These are phyloP conservation scores for Hydnomerulius pinastri DNA, from an alignment of 768 basidiomycete genomes.

Conservation along the genomic window DNA sequence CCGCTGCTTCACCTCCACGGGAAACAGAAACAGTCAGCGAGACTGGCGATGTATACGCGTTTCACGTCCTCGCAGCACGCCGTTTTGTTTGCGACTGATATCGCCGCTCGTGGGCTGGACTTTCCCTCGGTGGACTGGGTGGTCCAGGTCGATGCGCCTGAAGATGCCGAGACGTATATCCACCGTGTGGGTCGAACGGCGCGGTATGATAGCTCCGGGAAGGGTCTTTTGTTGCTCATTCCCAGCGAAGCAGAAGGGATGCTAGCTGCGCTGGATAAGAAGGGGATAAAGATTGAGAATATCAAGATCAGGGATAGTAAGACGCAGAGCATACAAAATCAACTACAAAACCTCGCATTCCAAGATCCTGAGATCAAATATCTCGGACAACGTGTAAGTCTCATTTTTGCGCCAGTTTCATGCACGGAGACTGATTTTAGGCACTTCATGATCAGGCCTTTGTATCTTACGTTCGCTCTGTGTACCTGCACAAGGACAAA, in stretches of 20 bases:
- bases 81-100: slow-evolving; percentile 92
- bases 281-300: slow-evolving; percentile 68
- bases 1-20: slow-evolving; percentile 94
- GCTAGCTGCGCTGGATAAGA: slow-evolving; percentile 66
- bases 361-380: slow-evolving; percentile 97
- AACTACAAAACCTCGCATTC: slow-evolving; percentile 91
- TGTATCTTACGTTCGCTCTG: slow-evolving; percentile 91
- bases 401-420: background rate
- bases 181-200: slow-evolving; percentile 97
- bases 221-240: slow-evolving; percentile 76
- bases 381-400: slow-evolving; percentile 83
- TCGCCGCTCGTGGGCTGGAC: slow-evolving; percentile 94
- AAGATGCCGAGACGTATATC: slow-evolving; percentile 97
- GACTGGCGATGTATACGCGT: slow-evolving; percentile 78
- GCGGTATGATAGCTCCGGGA: slow-evolving; percentile 88
- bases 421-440: background rate
- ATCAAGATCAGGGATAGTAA: slow-evolving; percentile 91
- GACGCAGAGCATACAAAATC: slow-evolving; percentile 79
- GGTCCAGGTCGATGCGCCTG: slow-evolving; percentile 91
- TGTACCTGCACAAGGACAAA: slow-evolving; percentile 94
- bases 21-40: slow-evolving; percentile 93
- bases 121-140: slow-evolving; percentile 99
- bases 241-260: slow-evolving; percentile 96
- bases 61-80: slow-evolving; percentile 84
- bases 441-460: slow-evolving; percentile 65